These are phyloP conservation scores for Coffea canephora DNA, from an alignment of 257 asterid species.

Conservation along the genomic window DNA sequence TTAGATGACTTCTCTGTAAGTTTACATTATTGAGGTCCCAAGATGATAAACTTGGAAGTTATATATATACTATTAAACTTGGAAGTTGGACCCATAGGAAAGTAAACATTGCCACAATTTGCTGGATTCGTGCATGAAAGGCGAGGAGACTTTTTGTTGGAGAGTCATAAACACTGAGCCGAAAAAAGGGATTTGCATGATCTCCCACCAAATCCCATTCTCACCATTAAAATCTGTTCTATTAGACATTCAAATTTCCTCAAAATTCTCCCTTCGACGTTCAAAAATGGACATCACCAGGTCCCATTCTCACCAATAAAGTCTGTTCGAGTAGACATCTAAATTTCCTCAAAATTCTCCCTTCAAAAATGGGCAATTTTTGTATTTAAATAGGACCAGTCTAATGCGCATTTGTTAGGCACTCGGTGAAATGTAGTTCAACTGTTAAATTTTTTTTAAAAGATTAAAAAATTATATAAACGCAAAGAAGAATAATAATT, in stretches of 20 bases:
- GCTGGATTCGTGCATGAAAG: constrained; percentile 6
- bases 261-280: constrained; percentile 5
- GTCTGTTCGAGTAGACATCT: too few species aligned
- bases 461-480: too few species aligned
- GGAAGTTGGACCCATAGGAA: background rate
- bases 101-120: background rate
- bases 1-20: background rate
- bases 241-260: constrained; percentile 1
- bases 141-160: constrained; percentile 8
- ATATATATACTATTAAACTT: too few species aligned
- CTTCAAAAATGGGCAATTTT: too few species aligned
- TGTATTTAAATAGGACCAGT: too few species aligned
- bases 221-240: constrained; percentile 8
- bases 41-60: background rate
- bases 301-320: too few species aligned
- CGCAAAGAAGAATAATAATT: too few species aligned
- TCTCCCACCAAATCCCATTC: constrained; percentile 16
- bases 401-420: too few species aligned
- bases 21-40: background rate
- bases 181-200: constrained; percentile 21
- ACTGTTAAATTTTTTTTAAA: too few species aligned
- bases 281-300: too few species aligned
- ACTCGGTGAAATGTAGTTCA: too few species aligned
- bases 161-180: constrained; percentile 14
- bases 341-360: background rate